Evolutionary conservation across 805 yeast genomes (phyloP).

Genomic region (Candida argentea): DNA sequence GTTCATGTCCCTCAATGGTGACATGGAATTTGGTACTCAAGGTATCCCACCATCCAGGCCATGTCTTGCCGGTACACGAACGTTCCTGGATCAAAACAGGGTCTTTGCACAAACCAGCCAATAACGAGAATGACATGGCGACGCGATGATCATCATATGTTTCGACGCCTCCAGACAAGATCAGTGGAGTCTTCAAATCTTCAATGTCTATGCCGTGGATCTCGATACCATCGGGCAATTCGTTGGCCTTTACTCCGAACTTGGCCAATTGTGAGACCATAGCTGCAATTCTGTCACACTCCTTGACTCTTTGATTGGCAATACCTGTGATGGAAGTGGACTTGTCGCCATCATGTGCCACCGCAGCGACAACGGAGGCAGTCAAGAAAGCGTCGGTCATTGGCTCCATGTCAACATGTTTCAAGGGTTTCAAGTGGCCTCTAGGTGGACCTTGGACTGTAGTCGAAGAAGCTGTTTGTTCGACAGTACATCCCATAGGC

Average conservation of each 20-base stretch:
- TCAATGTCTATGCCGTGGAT: constrained; percentile 57
- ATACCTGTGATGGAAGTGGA: constrained; percentile 84
- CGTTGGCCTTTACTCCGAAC: constrained; percentile 80
- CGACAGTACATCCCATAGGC: constrained; percentile 93
- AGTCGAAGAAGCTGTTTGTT: constrained; percentile 75
- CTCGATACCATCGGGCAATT: constrained; percentile 86
- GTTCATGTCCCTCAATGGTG: constrained; percentile 61
- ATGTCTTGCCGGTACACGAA: constrained; percentile 90
- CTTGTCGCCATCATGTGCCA: constrained; percentile 42
- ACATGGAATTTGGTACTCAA: constrained; percentile 61
- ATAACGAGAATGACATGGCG: constrained; percentile 90
- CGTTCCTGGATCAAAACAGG: constrained; percentile 76
- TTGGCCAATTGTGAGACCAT: constrained; percentile 84
- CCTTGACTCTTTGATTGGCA: constrained; percentile 97
- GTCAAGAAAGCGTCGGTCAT: constrained; percentile 99
- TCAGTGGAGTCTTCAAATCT: constrained; percentile 44
- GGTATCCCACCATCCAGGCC: constrained; percentile 99
- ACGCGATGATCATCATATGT: constrained; percentile 96
- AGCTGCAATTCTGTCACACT: constrained; percentile 91
- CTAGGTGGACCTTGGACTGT: constrained; percentile 84
- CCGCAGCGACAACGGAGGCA: constrained; percentile 95
- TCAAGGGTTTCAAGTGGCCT: constrained; percentile 60
- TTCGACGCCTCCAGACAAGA: constrained; percentile 46
- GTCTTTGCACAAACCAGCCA: constrained; percentile 60
- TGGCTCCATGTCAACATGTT: constrained; percentile 92